These are phyloP conservation scores for Phytophthora ramorum DNA, from an alignment of 352 stramenopile species.

Conservation along the genomic window DNA sequence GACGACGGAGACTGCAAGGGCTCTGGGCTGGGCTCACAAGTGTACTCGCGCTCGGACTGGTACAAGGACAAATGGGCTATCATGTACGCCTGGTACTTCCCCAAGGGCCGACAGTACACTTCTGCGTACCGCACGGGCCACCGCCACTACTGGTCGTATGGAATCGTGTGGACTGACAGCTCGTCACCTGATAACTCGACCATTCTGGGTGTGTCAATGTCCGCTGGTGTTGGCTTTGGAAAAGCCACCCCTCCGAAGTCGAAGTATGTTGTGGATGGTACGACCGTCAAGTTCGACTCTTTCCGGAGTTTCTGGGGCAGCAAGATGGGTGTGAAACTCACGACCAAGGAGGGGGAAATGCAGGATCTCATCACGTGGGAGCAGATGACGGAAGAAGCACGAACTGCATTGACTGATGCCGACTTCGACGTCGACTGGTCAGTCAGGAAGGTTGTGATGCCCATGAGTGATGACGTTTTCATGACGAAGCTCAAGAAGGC, in stretches of 20 bases:
- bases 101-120: not conserved
- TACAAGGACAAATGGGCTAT: too few species aligned
- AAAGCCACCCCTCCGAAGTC: not conserved
- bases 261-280: conserved; percentile 2
- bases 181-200: not conserved
- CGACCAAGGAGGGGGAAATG: not conserved
- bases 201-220: too few species aligned
- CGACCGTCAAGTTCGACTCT: conserved; percentile 10
- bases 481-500: too few species aligned
- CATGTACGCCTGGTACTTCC: too few species aligned
- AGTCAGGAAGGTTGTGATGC: too few species aligned
- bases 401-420: not conserved
- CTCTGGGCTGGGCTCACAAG: too few species aligned
- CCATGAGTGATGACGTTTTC: too few species aligned
- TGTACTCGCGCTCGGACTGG: too few species aligned
- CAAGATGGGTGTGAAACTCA: not conserved
- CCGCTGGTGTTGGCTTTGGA: not conserved
- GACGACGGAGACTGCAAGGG: too few species aligned
- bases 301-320: not conserved
- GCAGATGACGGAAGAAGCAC: not conserved
- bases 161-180: conserved; percentile 11
- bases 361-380: conserved; percentile 3
- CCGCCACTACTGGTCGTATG: conserved; percentile 6
- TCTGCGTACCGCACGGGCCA: not conserved
- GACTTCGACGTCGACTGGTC: not conserved